Conservation (phyloP, 768 basidiomycete genomes). For the Hysterangium stoloniferum region DNA sequence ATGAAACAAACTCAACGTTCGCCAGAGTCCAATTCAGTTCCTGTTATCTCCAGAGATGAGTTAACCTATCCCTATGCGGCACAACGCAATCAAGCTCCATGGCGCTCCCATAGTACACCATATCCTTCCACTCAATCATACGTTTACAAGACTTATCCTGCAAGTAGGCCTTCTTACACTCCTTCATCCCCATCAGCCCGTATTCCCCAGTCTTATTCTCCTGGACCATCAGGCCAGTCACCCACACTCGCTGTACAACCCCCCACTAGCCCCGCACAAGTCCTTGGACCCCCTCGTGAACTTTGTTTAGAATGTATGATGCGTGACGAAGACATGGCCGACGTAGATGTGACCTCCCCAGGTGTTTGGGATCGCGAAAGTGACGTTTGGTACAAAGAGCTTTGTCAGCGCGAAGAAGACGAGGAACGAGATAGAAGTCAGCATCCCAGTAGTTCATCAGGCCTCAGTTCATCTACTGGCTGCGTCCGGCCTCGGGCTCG, state of each 20-base stretch:
- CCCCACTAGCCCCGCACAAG: conserved; percentile 15
- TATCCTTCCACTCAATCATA: conserved; percentile 3
- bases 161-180: not conserved
- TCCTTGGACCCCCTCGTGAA: conserved; percentile 35
- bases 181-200: not conserved
- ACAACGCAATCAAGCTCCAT: not conserved
- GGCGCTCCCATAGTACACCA: conserved; percentile 4
- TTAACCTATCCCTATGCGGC: not conserved
- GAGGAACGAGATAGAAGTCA: conserved; percentile 33
- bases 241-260: conserved; percentile 13
- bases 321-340: conserved; percentile 97
- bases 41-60: not conserved
- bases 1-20: not conserved
- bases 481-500: conserved; percentile 50
- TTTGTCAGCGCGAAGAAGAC: conserved; percentile 62
- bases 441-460: conserved; percentile 1
- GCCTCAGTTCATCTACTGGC: conserved; percentile 39
- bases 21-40: not conserved
- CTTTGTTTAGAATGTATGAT: conserved; percentile 96
- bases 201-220: not conserved
- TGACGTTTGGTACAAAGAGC: conserved; percentile 73
- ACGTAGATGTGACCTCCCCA: conserved; percentile 79
- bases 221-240: conserved; percentile 10
- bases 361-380: conserved; percentile 91
- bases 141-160: not conserved